Conservation (phyloP, 1,284 basidiomycete genomes). For the Rhodofomes roseus region DNA sequence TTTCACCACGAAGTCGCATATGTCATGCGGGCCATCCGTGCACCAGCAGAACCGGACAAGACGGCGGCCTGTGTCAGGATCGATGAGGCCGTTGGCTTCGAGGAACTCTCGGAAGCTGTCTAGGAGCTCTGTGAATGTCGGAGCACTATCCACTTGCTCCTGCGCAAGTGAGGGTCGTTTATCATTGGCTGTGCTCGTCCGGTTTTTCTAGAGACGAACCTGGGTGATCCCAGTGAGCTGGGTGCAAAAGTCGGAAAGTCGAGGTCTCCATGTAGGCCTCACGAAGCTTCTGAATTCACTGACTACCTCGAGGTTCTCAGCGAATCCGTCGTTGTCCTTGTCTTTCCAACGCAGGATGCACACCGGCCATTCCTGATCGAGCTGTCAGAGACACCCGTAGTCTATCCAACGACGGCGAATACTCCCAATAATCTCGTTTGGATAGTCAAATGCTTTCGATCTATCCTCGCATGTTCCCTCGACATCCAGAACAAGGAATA, state of each 20-base stretch:
- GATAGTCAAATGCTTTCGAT: constrained; percentile 30
- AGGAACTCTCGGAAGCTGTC: constrained; percentile 68
- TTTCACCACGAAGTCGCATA: constrained; percentile 83
- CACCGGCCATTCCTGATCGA: constrained; percentile 78
- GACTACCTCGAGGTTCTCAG: constrained; percentile 59
- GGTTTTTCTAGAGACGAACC: constrained; percentile 38
- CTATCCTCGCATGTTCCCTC: constrained; percentile 84
- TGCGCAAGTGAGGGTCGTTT: constrained; percentile 29
- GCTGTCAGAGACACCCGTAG: background rate
- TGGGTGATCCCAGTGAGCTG: constrained; percentile 90
- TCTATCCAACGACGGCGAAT: background rate
- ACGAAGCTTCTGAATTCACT: constrained; percentile 89
- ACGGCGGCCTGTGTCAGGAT: constrained; percentile 49
- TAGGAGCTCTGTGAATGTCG: constrained; percentile 72
- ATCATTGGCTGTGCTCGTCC: constrained; percentile 2
- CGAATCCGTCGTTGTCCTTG: constrained; percentile 46
- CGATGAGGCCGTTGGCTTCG: constrained; percentile 59
- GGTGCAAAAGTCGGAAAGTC: constrained; percentile 81
- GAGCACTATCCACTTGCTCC: constrained; percentile 79
- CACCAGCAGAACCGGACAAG: constrained; percentile 71
- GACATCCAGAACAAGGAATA: constrained; percentile 79
- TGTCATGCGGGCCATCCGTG: constrained; percentile 78
- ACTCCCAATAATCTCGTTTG: constrained; percentile 90
- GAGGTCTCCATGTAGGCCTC: constrained; percentile 82
- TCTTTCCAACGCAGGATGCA: constrained; percentile 83